Evolutionary conservation across 257 asterid species (phyloP), one percentile per base, ranked within the genome.

Genomic region (Dorcoceras hygrometricum): DNA sequence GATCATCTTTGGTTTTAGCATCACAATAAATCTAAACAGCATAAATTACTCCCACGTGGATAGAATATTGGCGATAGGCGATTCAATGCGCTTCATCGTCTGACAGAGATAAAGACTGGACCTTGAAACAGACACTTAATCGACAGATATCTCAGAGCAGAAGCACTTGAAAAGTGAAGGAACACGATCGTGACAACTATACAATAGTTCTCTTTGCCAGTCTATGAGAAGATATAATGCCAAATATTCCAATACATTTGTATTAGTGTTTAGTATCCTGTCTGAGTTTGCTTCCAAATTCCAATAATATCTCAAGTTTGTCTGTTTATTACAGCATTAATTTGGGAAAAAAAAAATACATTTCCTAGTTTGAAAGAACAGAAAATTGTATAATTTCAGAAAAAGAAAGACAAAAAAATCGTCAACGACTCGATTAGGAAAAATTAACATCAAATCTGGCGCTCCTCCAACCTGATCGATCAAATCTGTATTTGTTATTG

Each of bases 381-480:
- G 14, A 39, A 43, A 43, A 18, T n/a, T n/a, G n/a, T n/a, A n/a
- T n/a, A n/a, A n/a, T n/a, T n/a, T n/a, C n/a, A n/a, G n/a, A n/a
- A n/a, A n/a, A n/a, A n/a, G n/a, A 46, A 46, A 46, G 54, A 46
- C 54, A 39, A 39, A 39, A 43, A 43, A 18, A 46, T 46, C 18
- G 20, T 46, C 51, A 18, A 18, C 8, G 8, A 46, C 20, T 18
- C 54, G 5, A 46, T 46, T 16, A 54, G 62, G 12, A 8, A 53
- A 8, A 66, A 1, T 39, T 16, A 60, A 62, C 28, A 69, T 32
- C 28, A 32, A 51, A 51, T 20, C 53, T n/a, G 25, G 65, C 20
- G 48, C 58, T 10, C 58, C 31, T 66, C 71, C 70, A 73, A 94
- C 99, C 99, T 94, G 99, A 80, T 94, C 99, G 31, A 94, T 91